Percentiles rank a stretch among this genome's conserved stretches.
Evolutionary conservation across 2,329 filamentous ascomycete species (phyloP).

Genomic region (Botrytis cinerea): DNA sequence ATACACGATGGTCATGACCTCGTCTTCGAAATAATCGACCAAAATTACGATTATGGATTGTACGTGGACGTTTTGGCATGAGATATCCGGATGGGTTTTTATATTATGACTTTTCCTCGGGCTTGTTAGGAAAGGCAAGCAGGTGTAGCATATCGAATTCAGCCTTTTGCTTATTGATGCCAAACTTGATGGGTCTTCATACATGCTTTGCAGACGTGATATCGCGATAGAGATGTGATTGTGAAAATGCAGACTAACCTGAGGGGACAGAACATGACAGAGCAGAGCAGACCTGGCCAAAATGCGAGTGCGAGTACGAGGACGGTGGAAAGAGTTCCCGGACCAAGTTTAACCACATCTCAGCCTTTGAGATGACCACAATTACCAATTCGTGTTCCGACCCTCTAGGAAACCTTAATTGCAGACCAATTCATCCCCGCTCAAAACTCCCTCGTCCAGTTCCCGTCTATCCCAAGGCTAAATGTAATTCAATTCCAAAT

Average conservation of each 20-base stretch:
- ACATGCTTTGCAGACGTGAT: conserved; percentile 10
- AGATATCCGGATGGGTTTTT: conserved; percentile 25
- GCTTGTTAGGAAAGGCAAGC: conserved; percentile 24
- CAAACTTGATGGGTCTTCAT: conserved; percentile 4
- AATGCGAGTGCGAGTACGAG: conserved; percentile 3
- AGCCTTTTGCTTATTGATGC: conserved; percentile 25
- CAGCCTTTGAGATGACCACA: not conserved
- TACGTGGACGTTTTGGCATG: conserved; percentile 23
- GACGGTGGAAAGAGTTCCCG: not conserved
- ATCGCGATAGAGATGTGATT: not conserved
- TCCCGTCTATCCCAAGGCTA: conserved; percentile 7
- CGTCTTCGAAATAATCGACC: conserved; percentile 20
- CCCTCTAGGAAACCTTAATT: not conserved
- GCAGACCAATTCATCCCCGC: not conserved
- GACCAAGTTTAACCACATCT: not conserved
- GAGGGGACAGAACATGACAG: not conserved
- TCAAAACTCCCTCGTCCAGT: not conserved
- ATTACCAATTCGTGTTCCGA: conserved; percentile 15
- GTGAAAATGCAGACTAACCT: not conserved
- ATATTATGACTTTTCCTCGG: conserved; percentile 25
- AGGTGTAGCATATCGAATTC: conserved; percentile 26
- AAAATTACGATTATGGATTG: conserved; percentile 21
- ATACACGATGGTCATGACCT: conserved; percentile 22
- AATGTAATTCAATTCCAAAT: conserved; percentile 7
- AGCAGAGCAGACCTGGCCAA: not conserved